A percentile compares a stretch with the other conserved stretches of the same genome.
These are phyloP conservation scores for Coemansia asiatica DNA, from an alignment of 192 early-diverging fungal species.

Conservation along the genomic window DNA sequence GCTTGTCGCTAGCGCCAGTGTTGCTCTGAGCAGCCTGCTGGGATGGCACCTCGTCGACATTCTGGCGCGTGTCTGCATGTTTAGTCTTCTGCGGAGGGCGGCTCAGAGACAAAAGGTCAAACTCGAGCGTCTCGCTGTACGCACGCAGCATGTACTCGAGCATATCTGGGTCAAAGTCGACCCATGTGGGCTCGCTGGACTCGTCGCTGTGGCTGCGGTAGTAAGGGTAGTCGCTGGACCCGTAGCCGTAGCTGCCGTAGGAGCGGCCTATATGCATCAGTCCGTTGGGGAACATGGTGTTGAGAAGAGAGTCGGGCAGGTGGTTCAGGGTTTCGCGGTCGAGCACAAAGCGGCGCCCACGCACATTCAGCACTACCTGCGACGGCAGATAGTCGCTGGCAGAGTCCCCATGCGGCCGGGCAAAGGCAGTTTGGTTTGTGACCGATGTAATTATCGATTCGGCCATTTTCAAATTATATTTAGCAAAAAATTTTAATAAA, in stretches of 20 bases:
- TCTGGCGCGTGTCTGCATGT: too few species aligned
- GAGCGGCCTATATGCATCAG: slow-evolving; percentile 32
- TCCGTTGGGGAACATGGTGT: slow-evolving; percentile 53
- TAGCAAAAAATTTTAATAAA: neutral
- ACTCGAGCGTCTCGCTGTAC: slow-evolving; percentile 37
- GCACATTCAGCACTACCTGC: slow-evolving; percentile 42
- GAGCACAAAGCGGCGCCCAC: slow-evolving; percentile 47
- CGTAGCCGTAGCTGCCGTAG: slow-evolving; percentile 30
- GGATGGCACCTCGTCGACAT: slow-evolving; percentile 5
- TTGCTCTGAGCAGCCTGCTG: slow-evolving; percentile 1
- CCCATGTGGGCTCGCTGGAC: slow-evolving; percentile 43
- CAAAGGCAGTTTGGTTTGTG: slow-evolving; percentile 46
- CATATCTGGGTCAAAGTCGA: slow-evolving; percentile 58
- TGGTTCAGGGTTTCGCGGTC: slow-evolving; percentile 57
- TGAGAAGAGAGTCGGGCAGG: slow-evolving; percentile 52
- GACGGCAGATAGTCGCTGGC: slow-evolving; percentile 42
- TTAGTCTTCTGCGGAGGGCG: slow-evolving; percentile 10
- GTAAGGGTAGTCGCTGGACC: slow-evolving; percentile 29
- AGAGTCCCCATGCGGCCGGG: slow-evolving; percentile 57
- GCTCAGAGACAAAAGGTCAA: slow-evolving; percentile 23
- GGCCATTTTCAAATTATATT: slow-evolving; percentile 17
- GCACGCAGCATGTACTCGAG: slow-evolving; percentile 52
- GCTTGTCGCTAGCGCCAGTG: slow-evolving; percentile 6
- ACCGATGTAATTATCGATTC: slow-evolving; percentile 53
- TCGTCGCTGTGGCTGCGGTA: slow-evolving; percentile 19